Conservation (phyloP, 2,329 filamentous ascomycete species). For the Colletotrichum ledebouriae region DNA sequence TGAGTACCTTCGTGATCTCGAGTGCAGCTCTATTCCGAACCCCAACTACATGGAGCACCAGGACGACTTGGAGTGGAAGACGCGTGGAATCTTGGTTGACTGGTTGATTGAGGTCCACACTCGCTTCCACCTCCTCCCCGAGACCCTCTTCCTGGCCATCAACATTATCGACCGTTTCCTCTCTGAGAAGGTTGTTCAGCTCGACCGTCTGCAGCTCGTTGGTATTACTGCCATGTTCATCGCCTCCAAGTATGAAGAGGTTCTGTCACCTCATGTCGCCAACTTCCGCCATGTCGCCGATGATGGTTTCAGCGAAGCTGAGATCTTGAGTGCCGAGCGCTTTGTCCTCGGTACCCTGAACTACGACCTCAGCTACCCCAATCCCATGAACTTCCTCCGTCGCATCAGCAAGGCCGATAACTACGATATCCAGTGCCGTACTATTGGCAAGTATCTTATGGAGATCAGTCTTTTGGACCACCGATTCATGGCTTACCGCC, state of each 20-base stretch:
- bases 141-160: slow-evolving; percentile 95
- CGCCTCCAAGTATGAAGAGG: slow-evolving; percentile 98
- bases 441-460: slow-evolving; percentile 96
- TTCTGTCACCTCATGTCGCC: slow-evolving; percentile 94
- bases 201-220: slow-evolving; percentile 95
- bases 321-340: slow-evolving; percentile 97
- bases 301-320: slow-evolving; percentile 93
- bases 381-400: slow-evolving; percentile 99
- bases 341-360: slow-evolving; percentile 92
- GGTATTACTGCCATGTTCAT: slow-evolving; percentile 99
- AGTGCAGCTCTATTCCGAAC: slow-evolving; percentile 84
- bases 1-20: slow-evolving; percentile 91
- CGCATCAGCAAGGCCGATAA: slow-evolving; percentile 99
- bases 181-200: slow-evolving; percentile 93
- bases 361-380: slow-evolving; percentile 98
- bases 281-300: slow-evolving; percentile 98
- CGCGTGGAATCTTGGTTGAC: slow-evolving; percentile 95
- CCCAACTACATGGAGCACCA: slow-evolving; percentile 96
- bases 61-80: slow-evolving; percentile 97
- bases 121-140: slow-evolving; percentile 93
- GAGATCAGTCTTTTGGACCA: slow-evolving; percentile 97
- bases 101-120: slow-evolving; percentile 99
- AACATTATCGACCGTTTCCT: slow-evolving; percentile 99
- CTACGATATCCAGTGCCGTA: slow-evolving; percentile 98
- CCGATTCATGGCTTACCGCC: slow-evolving; percentile 89